phyloP scores from a whole-genome alignment of 192 early-diverging fungal species.

The Fimicolochytrium jonesii region DNA sequence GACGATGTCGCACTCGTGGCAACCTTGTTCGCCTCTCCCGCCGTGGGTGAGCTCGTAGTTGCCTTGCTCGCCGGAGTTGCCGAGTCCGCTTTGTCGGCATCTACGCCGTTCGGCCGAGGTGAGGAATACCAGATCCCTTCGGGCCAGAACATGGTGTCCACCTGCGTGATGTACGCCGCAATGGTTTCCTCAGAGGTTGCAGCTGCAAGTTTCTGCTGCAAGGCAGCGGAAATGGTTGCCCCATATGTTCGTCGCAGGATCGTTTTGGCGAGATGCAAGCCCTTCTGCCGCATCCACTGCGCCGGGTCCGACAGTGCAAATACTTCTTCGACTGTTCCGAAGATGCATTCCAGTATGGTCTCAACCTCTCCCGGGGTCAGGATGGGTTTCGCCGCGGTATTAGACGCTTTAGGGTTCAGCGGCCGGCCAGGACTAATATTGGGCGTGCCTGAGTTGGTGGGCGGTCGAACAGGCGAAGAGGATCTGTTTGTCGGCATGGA shows the following conservation, averaged over 20 bases:
- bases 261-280: constrained; percentile 37
- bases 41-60: too few species aligned
- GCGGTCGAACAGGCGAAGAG: too few species aligned
- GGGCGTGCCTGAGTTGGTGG: too few species aligned
- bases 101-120: constrained; percentile 4
- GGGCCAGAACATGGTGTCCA: constrained; percentile 34
- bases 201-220: constrained; percentile 20
- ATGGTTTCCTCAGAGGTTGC: constrained; percentile 13
- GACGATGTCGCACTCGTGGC: too few species aligned
- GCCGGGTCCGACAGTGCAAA: constrained; percentile 35
- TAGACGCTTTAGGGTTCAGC: too few species aligned
- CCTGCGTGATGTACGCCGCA: constrained; percentile 18
- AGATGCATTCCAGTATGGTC: constrained; percentile 38
- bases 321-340: constrained; percentile 45
- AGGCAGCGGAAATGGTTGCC: constrained; percentile 16
- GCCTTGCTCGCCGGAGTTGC: too few species aligned
- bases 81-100: neutral
- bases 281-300: constrained; percentile 45
- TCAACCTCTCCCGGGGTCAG: constrained; percentile 33
- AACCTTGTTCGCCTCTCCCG: neutral
- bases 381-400: neutral
- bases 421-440: too few species aligned
- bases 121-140: constrained; percentile 27
- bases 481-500: too few species aligned
- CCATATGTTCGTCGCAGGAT: constrained; percentile 40